Evolutionary conservation across 192 early-diverging fungal species (phyloP).

Genomic region (Coemansia sp.): DNA sequence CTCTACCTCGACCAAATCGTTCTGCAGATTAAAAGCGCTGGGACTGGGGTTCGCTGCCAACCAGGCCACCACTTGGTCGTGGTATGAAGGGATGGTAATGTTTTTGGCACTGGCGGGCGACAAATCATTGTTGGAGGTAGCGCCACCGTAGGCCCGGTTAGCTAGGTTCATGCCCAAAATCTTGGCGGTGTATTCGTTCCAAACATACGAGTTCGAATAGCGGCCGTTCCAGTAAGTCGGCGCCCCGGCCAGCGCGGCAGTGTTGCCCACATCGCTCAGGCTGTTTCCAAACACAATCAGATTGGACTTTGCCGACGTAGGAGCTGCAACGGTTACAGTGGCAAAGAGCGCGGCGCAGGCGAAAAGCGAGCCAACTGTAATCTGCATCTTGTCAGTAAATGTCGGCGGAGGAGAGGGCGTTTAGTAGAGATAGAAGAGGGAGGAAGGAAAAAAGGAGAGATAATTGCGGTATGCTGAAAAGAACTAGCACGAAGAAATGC

Average conservation of each 20-base stretch:
- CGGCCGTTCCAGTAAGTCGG: constrained; percentile 46
- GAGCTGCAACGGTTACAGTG: constrained; percentile 27
- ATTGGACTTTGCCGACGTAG: constrained; percentile 27
- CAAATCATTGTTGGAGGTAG: constrained; percentile 49
- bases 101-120: constrained; percentile 31
- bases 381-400: background rate
- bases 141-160: constrained; percentile 46
- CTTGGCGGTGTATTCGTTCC: constrained; percentile 52
- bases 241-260: background rate
- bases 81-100: constrained; percentile 46
- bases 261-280: constrained; percentile 45
- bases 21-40: constrained; percentile 35
- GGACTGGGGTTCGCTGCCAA: constrained; percentile 32
- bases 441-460: background rate
- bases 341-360: constrained; percentile 29
- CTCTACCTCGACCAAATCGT: constrained; percentile 46
- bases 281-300: constrained; percentile 57
- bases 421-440: background rate
- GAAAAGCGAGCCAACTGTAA: constrained; percentile 18
- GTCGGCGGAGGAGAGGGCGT: background rate
- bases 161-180: constrained; percentile 39
- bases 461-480: background rate
- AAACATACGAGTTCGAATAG: constrained; percentile 48
- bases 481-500: background rate
- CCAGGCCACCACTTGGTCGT: constrained; percentile 44